A percentile compares a stretch with the other conserved stretches of the same genome.
phyloP scores from a whole-genome alignment of 495 filamentous ascomycete species.

The Penicillium samsonianum region DNA sequence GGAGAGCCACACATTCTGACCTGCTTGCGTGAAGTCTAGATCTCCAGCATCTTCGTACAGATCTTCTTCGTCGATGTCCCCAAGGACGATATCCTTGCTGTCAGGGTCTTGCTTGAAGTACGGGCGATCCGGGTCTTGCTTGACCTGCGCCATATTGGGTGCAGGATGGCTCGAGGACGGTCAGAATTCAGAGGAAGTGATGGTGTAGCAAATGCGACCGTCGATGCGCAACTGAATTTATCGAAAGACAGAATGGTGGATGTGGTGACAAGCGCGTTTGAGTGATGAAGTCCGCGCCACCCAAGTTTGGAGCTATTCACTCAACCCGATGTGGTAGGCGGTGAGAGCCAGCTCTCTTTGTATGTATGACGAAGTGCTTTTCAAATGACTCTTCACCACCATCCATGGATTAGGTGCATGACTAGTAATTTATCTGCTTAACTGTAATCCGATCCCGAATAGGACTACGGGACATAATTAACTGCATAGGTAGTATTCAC shows the following conservation, averaged over 20 bases:
- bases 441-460: background rate
- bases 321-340: conserved; percentile 8
- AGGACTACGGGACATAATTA: no score
- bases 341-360: conserved; percentile 2
- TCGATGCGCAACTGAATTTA: background rate
- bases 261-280: background rate
- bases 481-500: no score
- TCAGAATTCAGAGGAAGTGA: background rate
- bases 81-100: conserved; percentile 55
- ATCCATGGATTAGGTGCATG: background rate
- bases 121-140: conserved; percentile 16
- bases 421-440: background rate
- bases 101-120: conserved; percentile 55
- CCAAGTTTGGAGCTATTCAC: conserved; percentile 8
- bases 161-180: background rate
- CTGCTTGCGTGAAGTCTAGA: conserved; percentile 67
- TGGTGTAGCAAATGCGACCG: background rate
- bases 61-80: conserved; percentile 68
- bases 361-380: background rate
- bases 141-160: conserved; percentile 39
- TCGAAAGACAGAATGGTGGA: background rate
- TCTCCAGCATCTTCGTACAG: conserved; percentile 88
- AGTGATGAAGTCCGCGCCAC: conserved; percentile 9
- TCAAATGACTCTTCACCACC: background rate
- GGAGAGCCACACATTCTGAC: conserved; percentile 66